Percentiles rank a stretch among this genome's conserved stretches.
phyloP scores from a whole-genome alignment of 2,329 filamentous ascomycete species.

The Sporothrix globosa region DNA sequence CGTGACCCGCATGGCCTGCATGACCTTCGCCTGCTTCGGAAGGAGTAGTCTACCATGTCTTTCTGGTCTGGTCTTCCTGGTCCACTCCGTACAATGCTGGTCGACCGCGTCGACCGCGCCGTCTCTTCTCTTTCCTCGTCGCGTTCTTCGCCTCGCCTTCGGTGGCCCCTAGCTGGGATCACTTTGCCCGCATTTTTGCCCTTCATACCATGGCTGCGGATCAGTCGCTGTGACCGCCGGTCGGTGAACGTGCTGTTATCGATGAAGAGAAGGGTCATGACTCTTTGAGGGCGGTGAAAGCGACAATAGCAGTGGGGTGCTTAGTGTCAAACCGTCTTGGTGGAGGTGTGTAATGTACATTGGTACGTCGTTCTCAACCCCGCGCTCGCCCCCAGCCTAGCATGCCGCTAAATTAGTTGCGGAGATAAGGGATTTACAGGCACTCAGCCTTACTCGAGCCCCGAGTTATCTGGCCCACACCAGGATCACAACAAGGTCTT shows the following conservation, averaged over 20 bases:
- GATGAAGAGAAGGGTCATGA: constrained; percentile 8
- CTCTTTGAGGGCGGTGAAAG: too few relatives aligned
- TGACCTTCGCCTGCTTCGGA: constrained; percentile 5
- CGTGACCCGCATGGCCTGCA: background rate
- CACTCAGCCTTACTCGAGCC: too few relatives aligned
- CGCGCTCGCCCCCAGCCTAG: too few relatives aligned
- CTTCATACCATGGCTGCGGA: constrained; percentile 26
- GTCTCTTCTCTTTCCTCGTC: background rate
- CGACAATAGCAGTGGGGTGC: too few relatives aligned
- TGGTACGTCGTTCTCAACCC: too few relatives aligned
- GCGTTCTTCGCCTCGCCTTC: constrained; percentile 1
- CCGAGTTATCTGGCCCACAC: too few relatives aligned
- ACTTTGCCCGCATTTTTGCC: constrained; percentile 25
- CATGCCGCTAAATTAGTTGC: too few relatives aligned
- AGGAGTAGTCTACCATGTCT: constrained; percentile 1
- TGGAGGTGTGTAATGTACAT: too few relatives aligned
- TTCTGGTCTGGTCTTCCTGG: too few relatives aligned
- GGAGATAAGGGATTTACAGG: too few relatives aligned
- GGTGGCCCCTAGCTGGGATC: constrained; percentile 14
- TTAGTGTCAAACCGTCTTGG: too few relatives aligned
- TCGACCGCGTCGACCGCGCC: background rate
- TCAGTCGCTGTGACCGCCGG: background rate
- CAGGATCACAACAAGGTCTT: too few relatives aligned
- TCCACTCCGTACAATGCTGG: background rate
- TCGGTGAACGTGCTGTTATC: constrained; percentile 16